phyloP scores from a whole-genome alignment of 2,329 filamentous ascomycete genomes.

The Penicillium sp. region DNA sequence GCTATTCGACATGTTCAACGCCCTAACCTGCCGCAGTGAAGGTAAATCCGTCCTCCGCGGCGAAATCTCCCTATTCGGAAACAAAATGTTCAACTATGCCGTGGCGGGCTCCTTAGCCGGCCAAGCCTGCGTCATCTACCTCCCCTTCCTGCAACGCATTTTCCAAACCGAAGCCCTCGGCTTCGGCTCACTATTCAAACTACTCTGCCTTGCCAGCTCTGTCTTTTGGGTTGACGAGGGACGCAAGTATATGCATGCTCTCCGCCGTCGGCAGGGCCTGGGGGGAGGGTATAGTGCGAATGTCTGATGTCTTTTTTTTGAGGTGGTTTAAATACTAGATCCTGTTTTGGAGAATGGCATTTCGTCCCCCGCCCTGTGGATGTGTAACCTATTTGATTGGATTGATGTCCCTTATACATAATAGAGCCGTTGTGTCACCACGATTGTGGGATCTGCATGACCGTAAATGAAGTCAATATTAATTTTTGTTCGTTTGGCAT shows the following conservation, averaged over 20 bases:
- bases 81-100: conserved; percentile 95
- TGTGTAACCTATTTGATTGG: conserved; percentile 20
- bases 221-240: conserved; percentile 96
- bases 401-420: conserved; percentile 23
- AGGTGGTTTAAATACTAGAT: no score
- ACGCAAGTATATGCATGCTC: conserved; percentile 68
- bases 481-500: background rate
- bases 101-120: conserved; percentile 83
- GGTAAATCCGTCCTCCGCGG: conserved; percentile 86
- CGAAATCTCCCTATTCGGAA: conserved; percentile 80
- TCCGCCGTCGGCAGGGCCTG: conserved; percentile 37
- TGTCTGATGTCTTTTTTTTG: conserved; percentile 33
- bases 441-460: conserved; percentile 3
- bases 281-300: conserved; percentile 47
- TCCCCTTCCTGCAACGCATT: conserved; percentile 88
- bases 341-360: no score
- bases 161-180: conserved; percentile 92
- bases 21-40: conserved; percentile 88
- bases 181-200: conserved; percentile 71
- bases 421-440: conserved; percentile 15
- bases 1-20: conserved; percentile 99
- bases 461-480: conserved; percentile 6
- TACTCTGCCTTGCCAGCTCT: conserved; percentile 77
- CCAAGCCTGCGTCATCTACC: conserved; percentile 89
- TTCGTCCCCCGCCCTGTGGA: conserved; percentile 9